These are phyloP conservation scores for Cordyceps tenuipes DNA, from an alignment of 2,329 filamentous ascomycete genomes.

Conservation along the genomic window DNA sequence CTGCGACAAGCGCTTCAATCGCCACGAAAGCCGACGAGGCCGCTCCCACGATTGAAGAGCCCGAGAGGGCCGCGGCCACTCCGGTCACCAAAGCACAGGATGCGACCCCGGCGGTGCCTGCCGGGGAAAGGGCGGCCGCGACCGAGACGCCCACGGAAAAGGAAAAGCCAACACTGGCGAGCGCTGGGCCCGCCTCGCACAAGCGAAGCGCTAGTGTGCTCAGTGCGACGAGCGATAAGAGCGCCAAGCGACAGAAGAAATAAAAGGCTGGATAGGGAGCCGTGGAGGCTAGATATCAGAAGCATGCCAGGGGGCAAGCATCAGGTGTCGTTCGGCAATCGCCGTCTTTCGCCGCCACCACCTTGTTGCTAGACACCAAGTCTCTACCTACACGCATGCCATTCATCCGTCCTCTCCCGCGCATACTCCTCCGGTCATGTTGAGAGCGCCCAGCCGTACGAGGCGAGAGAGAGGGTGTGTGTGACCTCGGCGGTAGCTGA, in stretches of 20 bases:
- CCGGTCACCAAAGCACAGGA: neutral
- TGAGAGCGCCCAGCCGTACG: too few relatives aligned
- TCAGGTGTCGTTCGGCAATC: too few relatives aligned
- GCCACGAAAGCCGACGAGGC: conserved; percentile 13
- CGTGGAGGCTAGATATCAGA: neutral
- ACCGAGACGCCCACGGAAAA: conserved; percentile 10
- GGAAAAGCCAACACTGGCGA: conserved; percentile 28
- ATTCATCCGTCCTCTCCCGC: too few relatives aligned
- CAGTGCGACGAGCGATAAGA: conserved; percentile 60
- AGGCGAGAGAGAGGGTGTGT: too few relatives aligned
- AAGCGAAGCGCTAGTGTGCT: conserved; percentile 81
- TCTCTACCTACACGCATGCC: neutral
- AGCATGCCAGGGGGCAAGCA: neutral
- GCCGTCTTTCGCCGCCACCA: neutral
- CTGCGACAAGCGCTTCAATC: neutral
- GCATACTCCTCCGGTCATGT: too few relatives aligned
- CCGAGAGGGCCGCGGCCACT: neutral
- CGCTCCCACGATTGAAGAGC: conserved; percentile 10
- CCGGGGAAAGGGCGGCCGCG: conserved; percentile 12
- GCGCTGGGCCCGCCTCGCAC: conserved; percentile 38
- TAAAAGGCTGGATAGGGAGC: conserved; percentile 16
- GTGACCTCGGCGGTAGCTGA: too few relatives aligned
- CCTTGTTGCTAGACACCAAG: neutral
- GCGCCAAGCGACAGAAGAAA: conserved; percentile 49
- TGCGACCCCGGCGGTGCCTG: conserved; percentile 14